Conservation (phyloP, 2,329 filamentous ascomycete species). For the Colletotrichum lentis region DNA sequence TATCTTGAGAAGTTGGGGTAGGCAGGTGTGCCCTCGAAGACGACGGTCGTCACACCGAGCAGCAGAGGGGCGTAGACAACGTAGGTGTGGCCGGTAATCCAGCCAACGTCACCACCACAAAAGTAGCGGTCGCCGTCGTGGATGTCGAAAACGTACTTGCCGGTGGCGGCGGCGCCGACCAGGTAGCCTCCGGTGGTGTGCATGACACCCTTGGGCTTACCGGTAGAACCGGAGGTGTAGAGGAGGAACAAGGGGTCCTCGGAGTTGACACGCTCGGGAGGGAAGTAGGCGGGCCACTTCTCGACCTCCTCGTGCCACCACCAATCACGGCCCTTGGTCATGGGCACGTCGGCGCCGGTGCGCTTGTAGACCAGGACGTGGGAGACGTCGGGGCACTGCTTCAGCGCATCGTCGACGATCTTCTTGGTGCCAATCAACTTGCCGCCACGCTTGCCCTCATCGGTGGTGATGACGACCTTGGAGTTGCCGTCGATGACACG, state of each 20-base stretch:
- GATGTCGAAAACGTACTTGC: slow-evolving; percentile 99
- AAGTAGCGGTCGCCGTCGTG: slow-evolving; percentile 94
- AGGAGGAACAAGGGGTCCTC: slow-evolving; percentile 97
- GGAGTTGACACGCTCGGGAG: slow-evolving; percentile 87
- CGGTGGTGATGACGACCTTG: slow-evolving; percentile 94
- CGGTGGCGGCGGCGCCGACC: slow-evolving; percentile 89
- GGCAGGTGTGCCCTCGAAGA: slow-evolving; percentile 96
- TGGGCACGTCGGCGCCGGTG: slow-evolving; percentile 90
- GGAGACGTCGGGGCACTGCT: slow-evolving; percentile 89
- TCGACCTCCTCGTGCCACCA: slow-evolving; percentile 99
- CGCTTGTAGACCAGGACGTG: slow-evolving; percentile 93
- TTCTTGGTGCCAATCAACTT: slow-evolving; percentile 98
- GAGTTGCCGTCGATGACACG: slow-evolving; percentile 90
- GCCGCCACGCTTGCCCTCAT: slow-evolving; percentile 97
- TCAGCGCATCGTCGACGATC: slow-evolving; percentile 97
- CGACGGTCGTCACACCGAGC: slow-evolving; percentile 91
- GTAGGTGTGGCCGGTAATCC: slow-evolving; percentile 99
- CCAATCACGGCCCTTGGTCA: slow-evolving; percentile 85
- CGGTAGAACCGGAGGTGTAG: slow-evolving; percentile 97
- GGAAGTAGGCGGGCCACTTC: slow-evolving; percentile 93
- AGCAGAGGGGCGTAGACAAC: slow-evolving; percentile 96
- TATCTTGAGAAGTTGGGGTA: slow-evolving; percentile 98
- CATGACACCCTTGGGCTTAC: slow-evolving; percentile 99
- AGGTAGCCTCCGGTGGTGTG: slow-evolving; percentile 96
- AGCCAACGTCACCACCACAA: slow-evolving; percentile 97